Evolutionary conservation across 768 basidiomycete genomes (phyloP), one percentile per base, ranked within the genome.

Genomic region (Lactarius sanguifluus): DNA sequence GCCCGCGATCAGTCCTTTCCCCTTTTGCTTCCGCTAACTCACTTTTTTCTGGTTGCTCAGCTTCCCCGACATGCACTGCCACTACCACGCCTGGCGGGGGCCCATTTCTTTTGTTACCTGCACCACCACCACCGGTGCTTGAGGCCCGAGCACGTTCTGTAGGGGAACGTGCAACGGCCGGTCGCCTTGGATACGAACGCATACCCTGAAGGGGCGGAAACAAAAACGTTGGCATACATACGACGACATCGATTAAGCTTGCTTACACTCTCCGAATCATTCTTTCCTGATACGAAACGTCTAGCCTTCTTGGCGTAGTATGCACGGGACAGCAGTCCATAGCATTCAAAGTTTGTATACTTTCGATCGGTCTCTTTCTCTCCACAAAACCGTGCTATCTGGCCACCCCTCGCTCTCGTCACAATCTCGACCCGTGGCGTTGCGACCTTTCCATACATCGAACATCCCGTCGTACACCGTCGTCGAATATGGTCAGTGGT

Each of bases 131-230:
- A 57, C 52, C 60, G 38, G 34, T 41, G 65, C 65, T 63, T 43
- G n/a, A 30, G 61, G 7, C 50, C 61, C 55, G 23, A 50, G 43
- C 60, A 63, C 54, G 45, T 47, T 20, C 38, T 38, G 12, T 15
- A 23, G 16, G 18, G 57, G 50, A 63, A 59, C 61, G 57, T 63
- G 66, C 41, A 58, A 34, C 55, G 57, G 23, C 50, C 58, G 56
- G 66, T 67, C 66, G 66, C 66, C 66, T 67, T 67, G 66, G 66
- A 67, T 67, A 67, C 66, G n/a, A 23, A 54, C 13, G 20, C 32
- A 6, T 18, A 5, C 18, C 57, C n/a, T 9, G 43, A 28, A 58
- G n/a, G 47, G 57, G 57, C 61, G 66, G 66, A 67, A 59, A 63
- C 66, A 67, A 67, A 66, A 67, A 59, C 60, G 60, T 62, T 67